These are phyloP conservation scores for Penicillium sp. DNA, from an alignment of 2,329 filamentous ascomycete species.

Conservation along the genomic window DNA sequence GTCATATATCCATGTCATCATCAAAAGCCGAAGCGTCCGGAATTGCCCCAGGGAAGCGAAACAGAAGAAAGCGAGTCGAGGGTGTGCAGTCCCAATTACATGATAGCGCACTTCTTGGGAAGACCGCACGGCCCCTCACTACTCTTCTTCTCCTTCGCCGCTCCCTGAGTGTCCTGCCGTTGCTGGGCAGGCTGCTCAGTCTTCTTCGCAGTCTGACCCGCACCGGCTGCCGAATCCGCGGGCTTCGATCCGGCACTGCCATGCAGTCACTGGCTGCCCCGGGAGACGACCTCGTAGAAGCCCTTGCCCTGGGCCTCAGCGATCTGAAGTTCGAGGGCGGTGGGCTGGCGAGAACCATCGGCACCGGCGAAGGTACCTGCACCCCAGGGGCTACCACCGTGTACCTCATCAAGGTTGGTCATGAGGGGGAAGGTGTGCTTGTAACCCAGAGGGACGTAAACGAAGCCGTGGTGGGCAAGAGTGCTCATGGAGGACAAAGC, in stretches of 20 bases:
- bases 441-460: constrained; percentile 95
- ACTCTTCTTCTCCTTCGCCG: constrained; percentile 48
- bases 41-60: constrained; percentile 18
- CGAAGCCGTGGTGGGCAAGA: constrained; percentile 86
- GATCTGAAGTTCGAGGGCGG: constrained; percentile 70
- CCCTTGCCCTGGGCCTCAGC: constrained; percentile 78
- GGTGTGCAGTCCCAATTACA: constrained; percentile 44
- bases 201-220: constrained; percentile 27
- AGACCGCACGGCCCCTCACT: constrained; percentile 70
- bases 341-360: constrained; percentile 83
- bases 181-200: constrained; percentile 25
- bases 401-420: constrained; percentile 71
- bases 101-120: constrained; percentile 69
- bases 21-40: constrained; percentile 14
- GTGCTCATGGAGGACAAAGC: constrained; percentile 79
- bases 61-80: constrained; percentile 12
- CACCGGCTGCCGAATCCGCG: constrained; percentile 27
- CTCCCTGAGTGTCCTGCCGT: constrained; percentile 33
- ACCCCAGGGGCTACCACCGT: constrained; percentile 88
- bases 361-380: constrained; percentile 79
- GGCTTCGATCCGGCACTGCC: constrained; percentile 45
- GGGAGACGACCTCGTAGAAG: constrained; percentile 76
- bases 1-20: constrained; percentile 11
- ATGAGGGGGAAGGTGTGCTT: constrained; percentile 71
- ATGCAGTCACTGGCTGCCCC: constrained; percentile 78